Evolutionary conservation across 371 early-diverging fungal genomes (phyloP).

Genomic region (Gilbertella persicaria): DNA sequence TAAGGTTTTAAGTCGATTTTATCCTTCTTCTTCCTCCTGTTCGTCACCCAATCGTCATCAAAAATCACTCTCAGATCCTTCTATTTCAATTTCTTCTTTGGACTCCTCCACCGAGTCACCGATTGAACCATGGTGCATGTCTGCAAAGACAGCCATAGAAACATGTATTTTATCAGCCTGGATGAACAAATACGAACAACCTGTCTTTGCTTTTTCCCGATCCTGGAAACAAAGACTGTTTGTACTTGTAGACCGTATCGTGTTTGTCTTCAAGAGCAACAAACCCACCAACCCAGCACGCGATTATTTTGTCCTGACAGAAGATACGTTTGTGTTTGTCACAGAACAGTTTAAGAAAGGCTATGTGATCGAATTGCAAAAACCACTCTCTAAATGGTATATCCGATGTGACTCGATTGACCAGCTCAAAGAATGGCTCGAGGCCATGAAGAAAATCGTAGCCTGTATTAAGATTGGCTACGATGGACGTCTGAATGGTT

Average conservation of each 20-base stretch:
- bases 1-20: slow-evolving; percentile 37
- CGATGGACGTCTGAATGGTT: slow-evolving; percentile 19
- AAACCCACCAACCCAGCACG: slow-evolving; percentile 36
- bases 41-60: slow-evolving; percentile 17
- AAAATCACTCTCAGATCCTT: slow-evolving; percentile 34
- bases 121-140: slow-evolving; percentile 42
- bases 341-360: slow-evolving; percentile 48
- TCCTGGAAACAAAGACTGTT: slow-evolving; percentile 45
- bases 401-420: slow-evolving; percentile 38
- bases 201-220: slow-evolving; percentile 35
- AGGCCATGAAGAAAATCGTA: slow-evolving; percentile 44
- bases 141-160: slow-evolving; percentile 33
- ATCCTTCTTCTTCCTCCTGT: slow-evolving; percentile 21
- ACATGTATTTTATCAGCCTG: slow-evolving; percentile 30
- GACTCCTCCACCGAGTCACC: slow-evolving; percentile 1
- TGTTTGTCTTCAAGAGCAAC: slow-evolving; percentile 38
- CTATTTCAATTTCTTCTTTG: neutral
- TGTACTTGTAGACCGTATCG: slow-evolving; percentile 32
- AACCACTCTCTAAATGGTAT: slow-evolving; percentile 43
- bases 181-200: slow-evolving; percentile 37
- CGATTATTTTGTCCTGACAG: slow-evolving; percentile 45
- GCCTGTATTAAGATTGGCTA: slow-evolving; percentile 41
- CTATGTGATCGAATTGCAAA: slow-evolving; percentile 43
- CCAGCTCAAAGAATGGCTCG: slow-evolving; percentile 42
- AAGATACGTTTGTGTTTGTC: slow-evolving; percentile 47